Percentiles rank a stretch among this genome's conserved stretches.
Evolutionary conservation across 2,329 filamentous ascomycete genomes (phyloP).

Genomic region (Microcera coccophila): DNA sequence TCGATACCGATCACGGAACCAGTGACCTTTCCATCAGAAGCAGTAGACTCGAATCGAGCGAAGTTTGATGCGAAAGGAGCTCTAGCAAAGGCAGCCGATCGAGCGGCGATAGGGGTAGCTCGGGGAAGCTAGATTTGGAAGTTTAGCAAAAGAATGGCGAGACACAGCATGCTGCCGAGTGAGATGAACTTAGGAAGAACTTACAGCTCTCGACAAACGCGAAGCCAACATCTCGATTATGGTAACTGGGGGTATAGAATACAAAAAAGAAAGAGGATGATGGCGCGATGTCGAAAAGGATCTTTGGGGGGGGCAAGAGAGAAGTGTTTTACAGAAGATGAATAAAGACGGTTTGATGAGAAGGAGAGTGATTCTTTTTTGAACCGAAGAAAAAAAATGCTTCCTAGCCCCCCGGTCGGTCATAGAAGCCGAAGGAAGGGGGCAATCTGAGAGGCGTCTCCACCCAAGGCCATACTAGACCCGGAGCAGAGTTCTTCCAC

Average conservation of each 20-base stretch:
- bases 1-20: conserved; percentile 98
- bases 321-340: conserved; percentile 27
- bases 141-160: conserved; percentile 13
- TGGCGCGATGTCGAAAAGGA: conserved; percentile 32
- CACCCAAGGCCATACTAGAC: conserved; percentile 26
- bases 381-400: conserved; percentile 34
- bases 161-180: conserved; percentile 3
- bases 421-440: conserved; percentile 44
- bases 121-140: conserved; percentile 63
- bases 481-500: conserved; percentile 31
- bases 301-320: conserved; percentile 26
- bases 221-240: conserved; percentile 65
- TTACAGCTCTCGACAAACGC: conserved; percentile 71
- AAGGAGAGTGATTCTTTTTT: conserved; percentile 38
- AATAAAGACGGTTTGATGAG: conserved; percentile 26
- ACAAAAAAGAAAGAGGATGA: conserved; percentile 32
- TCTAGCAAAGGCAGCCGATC: conserved; percentile 63
- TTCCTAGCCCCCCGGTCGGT: conserved; percentile 28
- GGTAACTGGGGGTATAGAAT: conserved; percentile 32
- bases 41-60: conserved; percentile 71
- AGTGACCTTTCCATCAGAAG: conserved; percentile 67
- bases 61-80: conserved; percentile 70
- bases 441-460: conserved; percentile 29
- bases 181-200: conserved; percentile 42
- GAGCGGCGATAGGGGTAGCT: conserved; percentile 64